Percentiles rank a stretch among this genome's conserved stretches.
Evolutionary conservation across 176 grass and related monocot genomes (phyloP).

Genomic region (Puya raimondii): DNA sequence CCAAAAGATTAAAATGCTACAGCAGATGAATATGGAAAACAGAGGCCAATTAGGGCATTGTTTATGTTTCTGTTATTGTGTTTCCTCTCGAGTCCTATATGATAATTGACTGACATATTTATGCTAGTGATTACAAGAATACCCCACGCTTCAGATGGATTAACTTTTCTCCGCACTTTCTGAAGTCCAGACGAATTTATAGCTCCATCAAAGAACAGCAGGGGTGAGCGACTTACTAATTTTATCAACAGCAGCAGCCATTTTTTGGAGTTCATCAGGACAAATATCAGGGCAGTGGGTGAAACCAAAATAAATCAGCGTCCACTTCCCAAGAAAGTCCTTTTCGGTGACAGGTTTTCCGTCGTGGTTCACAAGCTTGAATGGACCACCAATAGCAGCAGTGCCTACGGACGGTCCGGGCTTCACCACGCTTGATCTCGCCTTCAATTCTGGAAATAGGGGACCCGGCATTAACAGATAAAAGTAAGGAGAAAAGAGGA

Average conservation of each 20-base stretch:
- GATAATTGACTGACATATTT: no score
- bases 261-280: slow-evolving; percentile 70
- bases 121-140: no score
- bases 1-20: no score
- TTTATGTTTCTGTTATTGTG: no score
- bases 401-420: slow-evolving; percentile 36
- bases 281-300: slow-evolving; percentile 78
- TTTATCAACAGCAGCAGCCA: slow-evolving; percentile 61
- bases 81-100: no score
- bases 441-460: slow-evolving; percentile 36
- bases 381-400: slow-evolving; percentile 61
- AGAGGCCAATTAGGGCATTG: no score
- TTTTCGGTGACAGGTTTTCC: slow-evolving; percentile 51
- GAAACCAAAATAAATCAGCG: slow-evolving; percentile 66
- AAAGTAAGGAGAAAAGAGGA: background rate
- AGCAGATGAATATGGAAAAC: no score
- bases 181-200: background rate
- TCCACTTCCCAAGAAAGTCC: slow-evolving; percentile 75
- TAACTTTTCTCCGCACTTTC: background rate
- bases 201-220: slow-evolving; percentile 6
- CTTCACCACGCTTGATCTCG: slow-evolving; percentile 40
- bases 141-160: background rate
- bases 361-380: slow-evolving; percentile 54
- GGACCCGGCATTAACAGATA: background rate
- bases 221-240: slow-evolving; percentile 36